A percentile compares a stretch with the other conserved stretches of the same genome.
Evolutionary conservation across 768 basidiomycete species (phyloP).

Genomic region (Termitomyces sp.): DNA sequence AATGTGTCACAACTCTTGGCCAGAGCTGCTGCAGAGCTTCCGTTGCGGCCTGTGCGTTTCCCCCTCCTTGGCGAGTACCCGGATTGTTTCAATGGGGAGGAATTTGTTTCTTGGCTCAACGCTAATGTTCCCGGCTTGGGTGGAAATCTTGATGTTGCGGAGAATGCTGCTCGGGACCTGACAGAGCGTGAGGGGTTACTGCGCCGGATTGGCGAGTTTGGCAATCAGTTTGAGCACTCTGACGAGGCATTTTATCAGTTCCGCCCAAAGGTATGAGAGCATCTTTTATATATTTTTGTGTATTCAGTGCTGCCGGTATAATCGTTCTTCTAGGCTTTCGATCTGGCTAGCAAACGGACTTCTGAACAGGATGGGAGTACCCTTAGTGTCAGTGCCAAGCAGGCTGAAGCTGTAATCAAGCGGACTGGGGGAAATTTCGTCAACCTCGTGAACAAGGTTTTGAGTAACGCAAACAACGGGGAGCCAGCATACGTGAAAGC

Average conservation of each 20-base stretch:
- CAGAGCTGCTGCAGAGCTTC: slow-evolving; percentile 68
- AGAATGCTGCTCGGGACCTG: slow-evolving; percentile 62
- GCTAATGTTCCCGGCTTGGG: slow-evolving; percentile 73
- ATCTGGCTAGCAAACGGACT: slow-evolving; percentile 34
- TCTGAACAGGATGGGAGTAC: slow-evolving; percentile 15
- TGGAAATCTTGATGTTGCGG: slow-evolving; percentile 72
- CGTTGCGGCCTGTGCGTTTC: slow-evolving; percentile 65
- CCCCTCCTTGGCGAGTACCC: slow-evolving; percentile 80
- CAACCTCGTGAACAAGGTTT: slow-evolving; percentile 67
- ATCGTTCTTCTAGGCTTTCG: slow-evolving; percentile 45
- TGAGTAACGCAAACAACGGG: slow-evolving; percentile 39
- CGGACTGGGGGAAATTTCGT: slow-evolving; percentile 59
- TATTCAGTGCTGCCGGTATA: background rate
- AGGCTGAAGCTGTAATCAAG: slow-evolving; percentile 54
- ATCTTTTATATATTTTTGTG: background rate
- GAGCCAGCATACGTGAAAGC: slow-evolving; percentile 70
- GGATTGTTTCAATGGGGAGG: slow-evolving; percentile 85
- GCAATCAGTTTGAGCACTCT: slow-evolving; percentile 72
- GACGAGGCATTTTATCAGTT: slow-evolving; percentile 85
- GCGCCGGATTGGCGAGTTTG: slow-evolving; percentile 75
- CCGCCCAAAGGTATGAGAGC: slow-evolving; percentile 56
- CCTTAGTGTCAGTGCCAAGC: slow-evolving; percentile 20
- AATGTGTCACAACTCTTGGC: slow-evolving; percentile 65
- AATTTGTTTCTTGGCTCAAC: slow-evolving; percentile 81
- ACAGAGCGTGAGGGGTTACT: slow-evolving; percentile 57